Evolutionary conservation across 192 early-diverging fungal genomes (phyloP).

Genomic region (Coemansia sp.): DNA sequence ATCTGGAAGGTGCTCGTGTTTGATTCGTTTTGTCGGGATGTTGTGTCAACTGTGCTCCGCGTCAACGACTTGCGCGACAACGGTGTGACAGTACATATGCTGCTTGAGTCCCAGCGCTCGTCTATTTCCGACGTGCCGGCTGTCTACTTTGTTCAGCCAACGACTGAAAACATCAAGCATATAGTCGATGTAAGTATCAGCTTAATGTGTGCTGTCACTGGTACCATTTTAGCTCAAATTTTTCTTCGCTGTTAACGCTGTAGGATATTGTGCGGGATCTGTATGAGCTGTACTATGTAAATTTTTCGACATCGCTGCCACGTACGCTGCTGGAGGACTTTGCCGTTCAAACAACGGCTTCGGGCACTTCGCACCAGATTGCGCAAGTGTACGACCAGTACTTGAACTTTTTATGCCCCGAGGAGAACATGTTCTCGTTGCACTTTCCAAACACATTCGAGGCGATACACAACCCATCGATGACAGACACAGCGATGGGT

Average conservation of each 20-base stretch:
- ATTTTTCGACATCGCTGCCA: conserved; percentile 87
- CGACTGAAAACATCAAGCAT: conserved; percentile 76
- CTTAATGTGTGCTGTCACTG: neutral
- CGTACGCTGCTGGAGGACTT: conserved; percentile 91
- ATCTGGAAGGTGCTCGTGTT: conserved; percentile 98
- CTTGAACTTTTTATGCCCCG: conserved; percentile 89
- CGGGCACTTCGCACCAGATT: conserved; percentile 75
- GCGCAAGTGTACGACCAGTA: conserved; percentile 97
- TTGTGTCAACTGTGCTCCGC: conserved; percentile 95
- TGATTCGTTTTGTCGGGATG: conserved; percentile 88
- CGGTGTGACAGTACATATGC: conserved; percentile 98
- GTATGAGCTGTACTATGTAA: conserved; percentile 96
- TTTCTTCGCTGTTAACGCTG: neutral
- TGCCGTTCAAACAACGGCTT: conserved; percentile 74
- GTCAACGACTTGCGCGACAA: conserved; percentile 94
- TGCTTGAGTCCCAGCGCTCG: conserved; percentile 76
- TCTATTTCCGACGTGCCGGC: conserved; percentile 95
- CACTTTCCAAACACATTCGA: conserved; percentile 79
- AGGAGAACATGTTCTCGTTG: conserved; percentile 90
- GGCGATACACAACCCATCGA: conserved; percentile 77
- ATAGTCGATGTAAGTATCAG: conserved; percentile 72
- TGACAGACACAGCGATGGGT: conserved; percentile 81
- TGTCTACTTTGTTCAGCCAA: conserved; percentile 93
- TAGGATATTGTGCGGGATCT: conserved; percentile 80
- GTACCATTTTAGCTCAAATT: neutral